phyloP scores from a whole-genome alignment of 345 rosid genomes.

The Capsella bursapastoris region DNA sequence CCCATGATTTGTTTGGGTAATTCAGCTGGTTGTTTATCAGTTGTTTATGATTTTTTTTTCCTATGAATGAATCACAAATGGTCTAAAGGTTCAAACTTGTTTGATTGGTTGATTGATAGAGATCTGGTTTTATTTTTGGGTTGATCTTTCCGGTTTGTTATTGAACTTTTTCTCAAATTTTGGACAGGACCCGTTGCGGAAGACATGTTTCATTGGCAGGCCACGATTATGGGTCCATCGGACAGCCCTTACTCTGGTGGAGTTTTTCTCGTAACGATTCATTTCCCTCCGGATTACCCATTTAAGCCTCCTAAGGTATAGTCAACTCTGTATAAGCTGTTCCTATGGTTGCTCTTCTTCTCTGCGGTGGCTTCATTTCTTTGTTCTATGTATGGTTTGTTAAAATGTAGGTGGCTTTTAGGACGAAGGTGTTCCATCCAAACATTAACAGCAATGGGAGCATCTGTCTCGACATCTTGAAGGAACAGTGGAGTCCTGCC shows the following conservation, averaged over 20 bases:
- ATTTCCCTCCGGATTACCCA: constrained; percentile 85
- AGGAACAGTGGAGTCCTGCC: constrained; percentile 99
- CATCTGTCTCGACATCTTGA: constrained; percentile 96
- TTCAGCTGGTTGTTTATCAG: constrained; percentile 19
- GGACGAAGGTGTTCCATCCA: constrained; percentile 95
- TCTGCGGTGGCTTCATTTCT: constrained; percentile 2
- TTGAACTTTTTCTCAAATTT: not conserved
- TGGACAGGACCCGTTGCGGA: constrained; percentile 78
- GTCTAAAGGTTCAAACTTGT: constrained; percentile 15
- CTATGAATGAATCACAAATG: not conserved
- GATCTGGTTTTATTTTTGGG: constrained; percentile 21
- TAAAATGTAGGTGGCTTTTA: constrained; percentile 78
- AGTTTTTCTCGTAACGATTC: constrained; percentile 75
- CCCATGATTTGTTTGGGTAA: not conserved
- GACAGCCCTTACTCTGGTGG: constrained; percentile 85
- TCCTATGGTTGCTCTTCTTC: not conserved
- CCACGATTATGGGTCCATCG: constrained; percentile 85
- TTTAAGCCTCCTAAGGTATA: constrained; percentile 81
- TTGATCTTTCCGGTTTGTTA: not conserved
- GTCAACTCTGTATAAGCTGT: not conserved
- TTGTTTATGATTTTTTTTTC: not conserved
- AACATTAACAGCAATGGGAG: constrained; percentile 96
- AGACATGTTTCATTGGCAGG: constrained; percentile 93
- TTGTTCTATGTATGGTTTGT: constrained; percentile 22
- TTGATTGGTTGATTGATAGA: not conserved